Percentiles rank a stretch among this genome's conserved stretches.
Evolutionary conservation across 2,329 filamentous ascomycete species (phyloP).

Genomic region (Pseudogymnoascus sp.): DNA sequence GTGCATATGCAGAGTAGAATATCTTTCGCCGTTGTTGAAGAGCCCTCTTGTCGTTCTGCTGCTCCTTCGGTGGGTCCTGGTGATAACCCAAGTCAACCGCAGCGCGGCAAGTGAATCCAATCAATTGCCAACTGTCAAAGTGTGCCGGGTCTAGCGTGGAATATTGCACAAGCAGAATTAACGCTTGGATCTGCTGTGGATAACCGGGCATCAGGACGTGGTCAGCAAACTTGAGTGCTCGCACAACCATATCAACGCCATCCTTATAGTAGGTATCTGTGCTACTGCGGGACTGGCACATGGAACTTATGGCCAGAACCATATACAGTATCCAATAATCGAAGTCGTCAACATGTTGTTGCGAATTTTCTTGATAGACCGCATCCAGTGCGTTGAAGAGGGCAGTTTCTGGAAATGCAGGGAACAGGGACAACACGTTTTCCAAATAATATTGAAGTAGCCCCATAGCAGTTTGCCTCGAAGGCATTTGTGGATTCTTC

Average conservation of each 20-base stretch:
- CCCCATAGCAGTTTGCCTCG: constrained; percentile 57
- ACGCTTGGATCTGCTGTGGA: constrained; percentile 75
- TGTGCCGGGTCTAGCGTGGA: constrained; percentile 82
- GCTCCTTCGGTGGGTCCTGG: constrained; percentile 73
- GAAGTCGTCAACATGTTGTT: constrained; percentile 43
- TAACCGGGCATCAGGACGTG: constrained; percentile 79
- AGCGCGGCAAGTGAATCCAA: constrained; percentile 81
- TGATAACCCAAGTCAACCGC: constrained; percentile 87
- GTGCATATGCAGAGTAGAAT: constrained; percentile 83
- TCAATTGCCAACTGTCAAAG: constrained; percentile 89
- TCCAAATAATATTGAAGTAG: constrained; percentile 78
- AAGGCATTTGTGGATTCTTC: constrained; percentile 56
- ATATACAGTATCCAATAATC: constrained; percentile 85
- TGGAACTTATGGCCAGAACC: constrained; percentile 76
- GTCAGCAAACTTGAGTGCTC: constrained; percentile 70
- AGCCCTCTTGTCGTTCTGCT: constrained; percentile 57
- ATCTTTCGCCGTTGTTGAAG: constrained; percentile 74
- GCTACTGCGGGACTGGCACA: constrained; percentile 61
- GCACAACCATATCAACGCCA: constrained; percentile 48
- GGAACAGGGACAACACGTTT: constrained; percentile 72
- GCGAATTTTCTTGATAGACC: constrained; percentile 62
- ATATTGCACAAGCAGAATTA: constrained; percentile 81
- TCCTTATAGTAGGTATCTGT: constrained; percentile 55
- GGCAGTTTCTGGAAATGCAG: constrained; percentile 71
- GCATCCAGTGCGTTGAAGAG: constrained; percentile 74